Base-by-base conservation (phyloP, 208 protist species). In the Crithidia mellificae region DNA sequence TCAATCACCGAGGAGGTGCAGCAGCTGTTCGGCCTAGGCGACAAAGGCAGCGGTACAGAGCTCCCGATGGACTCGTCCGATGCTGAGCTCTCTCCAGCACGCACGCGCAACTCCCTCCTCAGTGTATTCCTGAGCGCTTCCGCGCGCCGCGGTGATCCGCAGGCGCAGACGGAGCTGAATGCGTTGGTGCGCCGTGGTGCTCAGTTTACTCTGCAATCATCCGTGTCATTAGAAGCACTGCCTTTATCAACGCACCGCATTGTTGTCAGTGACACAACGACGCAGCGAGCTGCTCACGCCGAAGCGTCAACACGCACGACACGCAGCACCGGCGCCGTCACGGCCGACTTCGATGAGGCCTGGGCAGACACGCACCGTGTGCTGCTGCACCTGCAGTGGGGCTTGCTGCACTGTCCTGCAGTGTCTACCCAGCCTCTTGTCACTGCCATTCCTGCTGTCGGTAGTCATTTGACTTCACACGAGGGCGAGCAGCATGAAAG, bases 351-450 rank as follows among this genome's bases (percentile, higher is more conserved):
- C 46, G 20, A 43, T 9, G 25, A 0, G 22, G 56, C 56, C 20
- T 72, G 66, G 66, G 22, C 55, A 15, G 22, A 44, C 20, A 20
- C 44, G 30, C 66, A 72, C 56, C 12, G 25, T 34, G 24, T 57
- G 2, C 19, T 64, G 4, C 38, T 72, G 44, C 55, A 64, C 34
- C 34, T 64, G 47, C 56, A 64, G 43, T 29, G 41, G 44, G 56
- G 55, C 14, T 20, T 63, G 17, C 38, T 72, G 17, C 6, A 43
- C 34, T 65, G 57, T 36, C 4, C 34, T 7, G 43, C 39, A n/a
- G n/a, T n/a, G n/a, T n/a, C n/a, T n/a, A n/a, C n/a, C n/a, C n/a
- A n/a, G n/a, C n/a, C n/a, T n/a, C n/a, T n/a, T n/a, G n/a, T n/a
- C n/a, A n/a, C n/a, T n/a, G n/a, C n/a, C n/a, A n/a, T n/a, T n/a